Conservation (phyloP, 192 early-diverging fungal species). For the Coemansia sp. region DNA sequence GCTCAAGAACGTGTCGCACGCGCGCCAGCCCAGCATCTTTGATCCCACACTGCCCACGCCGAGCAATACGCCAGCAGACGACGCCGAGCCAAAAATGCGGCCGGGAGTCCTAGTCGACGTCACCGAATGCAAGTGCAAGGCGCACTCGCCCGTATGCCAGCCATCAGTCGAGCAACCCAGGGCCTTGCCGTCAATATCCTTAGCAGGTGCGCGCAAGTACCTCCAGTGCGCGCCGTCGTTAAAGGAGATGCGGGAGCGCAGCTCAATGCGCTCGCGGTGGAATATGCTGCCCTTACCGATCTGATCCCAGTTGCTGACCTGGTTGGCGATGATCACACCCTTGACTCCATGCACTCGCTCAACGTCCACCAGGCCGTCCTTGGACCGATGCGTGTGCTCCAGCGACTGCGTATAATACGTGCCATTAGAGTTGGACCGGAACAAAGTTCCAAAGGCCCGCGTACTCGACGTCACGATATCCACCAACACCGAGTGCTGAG, state of each 20-base stretch:
- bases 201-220: slow-evolving; percentile 66
- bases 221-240: slow-evolving; percentile 86
- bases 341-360: slow-evolving; percentile 83
- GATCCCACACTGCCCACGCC: slow-evolving; percentile 89
- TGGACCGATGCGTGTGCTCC: slow-evolving; percentile 80
- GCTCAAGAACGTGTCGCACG: slow-evolving; percentile 87
- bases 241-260: slow-evolving; percentile 81
- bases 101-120: slow-evolving; percentile 71
- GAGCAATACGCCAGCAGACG: slow-evolving; percentile 84
- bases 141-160: slow-evolving; percentile 62
- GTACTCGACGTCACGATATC: slow-evolving; percentile 63
- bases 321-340: slow-evolving; percentile 86
- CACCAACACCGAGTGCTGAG: slow-evolving; percentile 71
- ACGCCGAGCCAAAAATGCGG: slow-evolving; percentile 69
- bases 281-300: slow-evolving; percentile 34
- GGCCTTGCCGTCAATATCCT: slow-evolving; percentile 58
- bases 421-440: slow-evolving; percentile 87
- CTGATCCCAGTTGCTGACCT: slow-evolving; percentile 79
- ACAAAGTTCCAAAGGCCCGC: slow-evolving; percentile 69
- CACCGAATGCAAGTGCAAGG: slow-evolving; percentile 86
- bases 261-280: slow-evolving; percentile 53
- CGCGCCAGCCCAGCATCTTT: slow-evolving; percentile 67
- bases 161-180: slow-evolving; percentile 61
- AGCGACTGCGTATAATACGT: slow-evolving; percentile 80
- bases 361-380: slow-evolving; percentile 82